Conservation (phyloP, 2,329 filamentous ascomycete genomes). For the Colletotrichum sp. region DNA sequence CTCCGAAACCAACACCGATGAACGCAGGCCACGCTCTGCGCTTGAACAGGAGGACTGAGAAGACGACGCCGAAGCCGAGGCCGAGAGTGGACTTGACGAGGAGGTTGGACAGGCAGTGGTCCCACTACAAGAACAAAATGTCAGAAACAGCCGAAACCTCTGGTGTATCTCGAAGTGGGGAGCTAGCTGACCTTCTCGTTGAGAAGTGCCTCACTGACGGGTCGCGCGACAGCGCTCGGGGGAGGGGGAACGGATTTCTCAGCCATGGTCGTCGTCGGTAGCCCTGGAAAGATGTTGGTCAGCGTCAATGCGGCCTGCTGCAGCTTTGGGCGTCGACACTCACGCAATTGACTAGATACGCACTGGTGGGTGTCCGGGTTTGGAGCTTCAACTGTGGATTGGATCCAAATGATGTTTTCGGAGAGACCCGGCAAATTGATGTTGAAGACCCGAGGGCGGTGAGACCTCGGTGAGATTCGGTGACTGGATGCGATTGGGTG, state of each 20-base stretch:
- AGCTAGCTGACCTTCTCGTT: slow-evolving; percentile 85
- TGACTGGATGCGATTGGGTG: slow-evolving; percentile 26
- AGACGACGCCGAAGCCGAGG: slow-evolving; percentile 96
- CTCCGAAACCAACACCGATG: slow-evolving; percentile 92
- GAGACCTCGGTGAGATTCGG: slow-evolving; percentile 25
- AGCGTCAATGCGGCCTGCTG: slow-evolving; percentile 22
- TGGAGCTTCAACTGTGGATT: slow-evolving; percentile 17
- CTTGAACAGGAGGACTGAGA: slow-evolving; percentile 98
- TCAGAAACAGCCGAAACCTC: neutral
- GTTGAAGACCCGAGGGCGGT: slow-evolving; percentile 49
- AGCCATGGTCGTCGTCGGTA: slow-evolving; percentile 49
- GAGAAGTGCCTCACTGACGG: slow-evolving; percentile 95
- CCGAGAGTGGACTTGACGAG: slow-evolving; percentile 96
- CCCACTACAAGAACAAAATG: slow-evolving; percentile 71
- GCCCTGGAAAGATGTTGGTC: slow-evolving; percentile 17
- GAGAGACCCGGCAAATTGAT: slow-evolving; percentile 36
- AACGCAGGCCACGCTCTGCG: slow-evolving; percentile 98
- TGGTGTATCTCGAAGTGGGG: neutral
- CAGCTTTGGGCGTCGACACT: neutral
- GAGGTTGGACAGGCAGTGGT: slow-evolving; percentile 96
- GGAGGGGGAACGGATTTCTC: slow-evolving; percentile 59
- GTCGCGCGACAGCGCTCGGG: slow-evolving; percentile 74
- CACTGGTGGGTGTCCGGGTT: slow-evolving; percentile 17
- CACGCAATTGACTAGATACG: slow-evolving; percentile 14
- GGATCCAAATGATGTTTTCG: slow-evolving; percentile 25